These are phyloP conservation scores for Vaccinium myrtillus DNA, from an alignment of 148 eudicot species.

Conservation along the genomic window DNA sequence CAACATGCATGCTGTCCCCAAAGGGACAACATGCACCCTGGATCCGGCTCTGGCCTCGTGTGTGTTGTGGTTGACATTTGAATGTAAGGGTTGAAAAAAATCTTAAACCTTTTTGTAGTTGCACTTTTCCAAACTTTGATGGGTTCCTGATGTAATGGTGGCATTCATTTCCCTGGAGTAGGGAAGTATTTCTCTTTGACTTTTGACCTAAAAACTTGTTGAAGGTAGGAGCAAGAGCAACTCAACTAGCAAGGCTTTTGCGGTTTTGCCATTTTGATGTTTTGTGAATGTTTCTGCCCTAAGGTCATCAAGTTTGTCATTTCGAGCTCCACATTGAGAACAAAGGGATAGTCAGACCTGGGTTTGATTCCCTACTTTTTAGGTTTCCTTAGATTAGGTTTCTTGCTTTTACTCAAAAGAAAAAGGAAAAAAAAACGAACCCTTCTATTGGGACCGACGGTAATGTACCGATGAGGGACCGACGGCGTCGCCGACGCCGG, in stretches of 20 bases:
- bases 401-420: no score
- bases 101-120: background rate
- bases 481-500: no score
- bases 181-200: background rate
- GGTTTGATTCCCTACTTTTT: no score
- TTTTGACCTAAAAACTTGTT: background rate
- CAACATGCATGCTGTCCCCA: no score
- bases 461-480: no score
- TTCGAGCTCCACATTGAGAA: no score
- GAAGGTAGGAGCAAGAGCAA: background rate
- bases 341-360: no score
- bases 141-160: background rate
- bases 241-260: no score
- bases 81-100: background rate
- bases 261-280: background rate
- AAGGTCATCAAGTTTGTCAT: background rate
- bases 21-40: no score
- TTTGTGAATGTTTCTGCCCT: background rate
- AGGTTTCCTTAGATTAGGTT: no score
- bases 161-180: background rate
- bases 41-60: background rate
- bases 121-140: background rate
- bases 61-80: background rate
- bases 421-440: no score
- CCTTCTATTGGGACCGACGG: no score